Evolutionary conservation across 768 basidiomycete species (phyloP).

Genomic region (Strobilomyces echinocephalus): DNA sequence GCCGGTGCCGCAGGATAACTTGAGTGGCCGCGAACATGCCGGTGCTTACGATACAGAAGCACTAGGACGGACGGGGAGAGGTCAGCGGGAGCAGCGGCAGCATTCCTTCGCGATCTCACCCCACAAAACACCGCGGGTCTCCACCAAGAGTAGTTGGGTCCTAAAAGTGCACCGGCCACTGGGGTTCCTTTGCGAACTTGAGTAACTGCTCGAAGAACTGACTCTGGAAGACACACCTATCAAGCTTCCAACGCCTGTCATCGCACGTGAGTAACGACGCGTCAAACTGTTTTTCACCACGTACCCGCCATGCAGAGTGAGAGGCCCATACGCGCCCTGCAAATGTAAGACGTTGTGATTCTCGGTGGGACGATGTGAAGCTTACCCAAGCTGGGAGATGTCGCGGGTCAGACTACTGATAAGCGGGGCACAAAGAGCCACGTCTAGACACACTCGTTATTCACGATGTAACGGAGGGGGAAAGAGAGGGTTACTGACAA

Average conservation of each 20-base stretch:
- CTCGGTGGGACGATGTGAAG: background rate
- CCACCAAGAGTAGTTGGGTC: constrained; percentile 52
- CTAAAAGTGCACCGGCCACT: constrained; percentile 51
- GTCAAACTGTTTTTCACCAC: constrained; percentile 3
- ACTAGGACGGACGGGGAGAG: constrained; percentile 4
- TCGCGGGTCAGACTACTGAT: constrained; percentile 39
- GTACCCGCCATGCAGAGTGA: constrained; percentile 44
- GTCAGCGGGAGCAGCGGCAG: constrained; percentile 1
- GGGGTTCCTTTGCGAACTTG: constrained; percentile 40
- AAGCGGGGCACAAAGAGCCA: constrained; percentile 40
- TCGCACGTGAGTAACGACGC: background rate
- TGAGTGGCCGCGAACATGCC: constrained; percentile 11
- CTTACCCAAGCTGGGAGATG: constrained; percentile 46
- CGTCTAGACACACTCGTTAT: constrained; percentile 23
- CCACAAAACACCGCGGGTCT: constrained; percentile 50
- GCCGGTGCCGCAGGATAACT: constrained; percentile 3
- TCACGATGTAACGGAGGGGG: background rate
- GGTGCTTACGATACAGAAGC: constrained; percentile 15
- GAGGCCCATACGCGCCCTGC: constrained; percentile 41
- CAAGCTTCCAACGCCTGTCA: constrained; percentile 23
- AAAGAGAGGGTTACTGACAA: constrained; percentile 26
- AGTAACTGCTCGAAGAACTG: constrained; percentile 12
- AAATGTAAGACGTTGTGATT: background rate
- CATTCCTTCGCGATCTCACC: constrained; percentile 14
- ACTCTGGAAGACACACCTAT: constrained; percentile 11